Evolutionary conservation across 2,329 filamentous ascomycete species (phyloP), one percentile per base, ranked within the genome.

Genomic region (Sporothrix mexicana): DNA sequence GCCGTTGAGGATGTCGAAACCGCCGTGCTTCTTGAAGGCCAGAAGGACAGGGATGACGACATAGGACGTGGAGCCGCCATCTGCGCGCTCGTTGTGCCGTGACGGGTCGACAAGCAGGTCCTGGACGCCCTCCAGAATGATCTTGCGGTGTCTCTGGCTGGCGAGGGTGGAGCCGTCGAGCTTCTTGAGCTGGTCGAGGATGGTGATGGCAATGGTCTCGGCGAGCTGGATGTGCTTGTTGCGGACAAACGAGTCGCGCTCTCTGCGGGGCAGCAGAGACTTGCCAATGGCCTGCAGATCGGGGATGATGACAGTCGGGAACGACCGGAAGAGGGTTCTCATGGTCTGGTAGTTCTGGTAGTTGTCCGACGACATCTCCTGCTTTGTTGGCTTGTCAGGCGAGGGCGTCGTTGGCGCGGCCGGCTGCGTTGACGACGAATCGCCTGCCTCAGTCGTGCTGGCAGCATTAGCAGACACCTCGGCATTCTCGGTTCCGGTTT

Each of bases 281-380:
- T 94, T 96, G 13, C 95, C 95, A 59, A 98, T 84, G 1, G 90
- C 91, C 78, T 97, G 93, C 79, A 97, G 92, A 77, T 98, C 92
- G 0, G 92, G 91, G 20, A 93, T 92, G n/a, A 95, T 92, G 2
- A 91, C 91, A 9, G 90, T 90, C 25, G 95, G 91, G 77, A 97
- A 88, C 47, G 93, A 91, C 77, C 92, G 91, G 13, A 98, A 86
- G 12, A 98, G 84, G 76, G 91, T 91, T 51, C 92, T 88, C 61
- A 98, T 85, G 13, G 89, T 91, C 78, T 92, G 90, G 55, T 92
- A 94, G 80, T 98, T 99, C 79, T 92, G 82, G 76, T 84, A 89
- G n/a, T 84, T 82, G 25, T 73, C 23, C 5, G 70, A 70, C 0
- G 79, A 77, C 70, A 82, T 79, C 74, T 86, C 84, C 73, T 84